Evolutionary conservation across 257 asterid genomes (phyloP).

Genomic region (Solanum tarapatanum): DNA sequence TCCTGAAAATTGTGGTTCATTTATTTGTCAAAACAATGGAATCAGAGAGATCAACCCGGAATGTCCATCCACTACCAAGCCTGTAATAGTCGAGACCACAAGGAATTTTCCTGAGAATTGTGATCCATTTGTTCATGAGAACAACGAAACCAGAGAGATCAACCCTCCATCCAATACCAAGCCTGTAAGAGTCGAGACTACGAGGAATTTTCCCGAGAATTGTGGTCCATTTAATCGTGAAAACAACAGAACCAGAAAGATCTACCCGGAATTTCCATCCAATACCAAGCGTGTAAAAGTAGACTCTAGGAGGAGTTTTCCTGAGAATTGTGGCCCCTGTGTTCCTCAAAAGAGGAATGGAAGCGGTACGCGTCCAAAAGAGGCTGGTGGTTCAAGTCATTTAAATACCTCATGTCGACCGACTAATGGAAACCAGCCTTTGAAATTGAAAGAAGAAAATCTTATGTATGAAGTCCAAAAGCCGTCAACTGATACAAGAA

Average conservation of each 20-base stretch:
- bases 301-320: neutral
- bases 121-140: neutral
- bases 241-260: neutral
- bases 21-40: neutral
- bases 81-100: neutral
- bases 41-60: neutral
- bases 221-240: neutral
- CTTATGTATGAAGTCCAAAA: neutral
- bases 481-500: neutral
- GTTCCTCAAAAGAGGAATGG: too few relatives aligned
- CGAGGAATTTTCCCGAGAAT: neutral
- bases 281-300: neutral
- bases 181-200: neutral
- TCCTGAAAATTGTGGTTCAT: neutral
- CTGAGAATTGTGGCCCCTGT: neutral
- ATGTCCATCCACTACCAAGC: neutral
- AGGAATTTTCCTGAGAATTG: neutral
- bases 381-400: neutral
- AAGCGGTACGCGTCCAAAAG: too few relatives aligned
- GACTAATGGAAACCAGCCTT: too few relatives aligned
- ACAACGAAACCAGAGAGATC: neutral
- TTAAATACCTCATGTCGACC: too few relatives aligned
- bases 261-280: neutral
- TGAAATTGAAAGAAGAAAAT: neutral
- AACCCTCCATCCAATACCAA: neutral